A percentile compares a stretch with the other conserved stretches of the same genome.
Conservation (phyloP, 192 early-diverging fungal species). For the Coemansia sp. region DNA sequence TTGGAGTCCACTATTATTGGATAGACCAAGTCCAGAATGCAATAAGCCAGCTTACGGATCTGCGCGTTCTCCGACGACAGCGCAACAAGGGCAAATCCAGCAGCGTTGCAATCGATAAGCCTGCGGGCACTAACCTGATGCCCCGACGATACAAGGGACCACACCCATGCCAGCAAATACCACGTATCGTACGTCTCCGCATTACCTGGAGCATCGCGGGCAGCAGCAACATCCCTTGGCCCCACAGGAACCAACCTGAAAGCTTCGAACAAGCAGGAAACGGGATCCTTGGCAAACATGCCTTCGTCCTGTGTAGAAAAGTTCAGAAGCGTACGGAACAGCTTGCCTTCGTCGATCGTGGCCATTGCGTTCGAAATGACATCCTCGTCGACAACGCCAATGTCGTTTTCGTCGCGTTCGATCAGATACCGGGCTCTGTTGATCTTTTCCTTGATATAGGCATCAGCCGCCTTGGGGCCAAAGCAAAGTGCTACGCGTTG, state of each 20-base stretch:
- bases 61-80: conserved; percentile 34
- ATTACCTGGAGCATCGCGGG: conserved; percentile 3
- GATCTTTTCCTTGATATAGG: conserved; percentile 28
- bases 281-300: conserved; percentile 6
- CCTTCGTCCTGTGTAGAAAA: conserved; percentile 19
- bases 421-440: conserved; percentile 33
- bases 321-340: conserved; percentile 38
- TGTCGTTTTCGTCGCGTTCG: conserved; percentile 43
- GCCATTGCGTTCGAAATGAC: conserved; percentile 28
- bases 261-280: background rate
- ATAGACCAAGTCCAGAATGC: conserved; percentile 32
- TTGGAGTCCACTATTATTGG: conserved; percentile 9
- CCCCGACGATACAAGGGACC: conserved; percentile 31
- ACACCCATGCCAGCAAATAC: conserved; percentile 46
- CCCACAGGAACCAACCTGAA: background rate
- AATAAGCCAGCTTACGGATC: conserved; percentile 49
- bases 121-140: conserved; percentile 16
- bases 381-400: conserved; percentile 41
- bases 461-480: conserved; percentile 31
- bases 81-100: conserved; percentile 37
- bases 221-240: background rate
- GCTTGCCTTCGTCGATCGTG: conserved; percentile 20
- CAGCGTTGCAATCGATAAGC: conserved; percentile 39
- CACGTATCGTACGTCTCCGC: conserved; percentile 30
- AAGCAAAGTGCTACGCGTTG: conserved; percentile 40